Percentiles rank a stretch among this genome's conserved stretches.
Conservation (phyloP, 1,284 basidiomycete genomes). For the Ceratobasidium sp. region DNA sequence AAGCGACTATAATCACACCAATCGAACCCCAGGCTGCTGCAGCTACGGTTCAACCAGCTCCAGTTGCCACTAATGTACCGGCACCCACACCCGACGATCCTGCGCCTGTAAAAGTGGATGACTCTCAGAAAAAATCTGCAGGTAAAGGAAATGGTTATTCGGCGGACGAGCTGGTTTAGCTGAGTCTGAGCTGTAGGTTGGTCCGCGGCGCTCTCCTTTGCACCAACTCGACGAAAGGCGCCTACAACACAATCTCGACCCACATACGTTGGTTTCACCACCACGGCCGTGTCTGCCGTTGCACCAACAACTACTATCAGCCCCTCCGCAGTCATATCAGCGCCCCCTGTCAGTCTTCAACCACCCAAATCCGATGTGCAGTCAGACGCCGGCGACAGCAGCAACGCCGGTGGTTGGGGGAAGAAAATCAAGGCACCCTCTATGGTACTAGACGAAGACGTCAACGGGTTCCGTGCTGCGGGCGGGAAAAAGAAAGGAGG, state of each 20-base stretch:
- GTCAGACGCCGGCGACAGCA: conserved; percentile 44
- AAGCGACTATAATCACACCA: conserved; percentile 48
- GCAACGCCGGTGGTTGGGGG: conserved; percentile 63
- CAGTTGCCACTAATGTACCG: conserved; percentile 39
- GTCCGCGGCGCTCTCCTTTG: conserved; percentile 86
- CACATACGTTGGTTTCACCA: conserved; percentile 62
- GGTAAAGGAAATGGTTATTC: neutral
- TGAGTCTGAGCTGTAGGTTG: conserved; percentile 60
- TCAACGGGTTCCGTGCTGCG: conserved; percentile 69
- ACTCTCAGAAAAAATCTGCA: conserved; percentile 37
- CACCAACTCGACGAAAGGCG: conserved; percentile 63
- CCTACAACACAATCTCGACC: conserved; percentile 65
- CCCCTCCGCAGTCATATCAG: conserved; percentile 73
- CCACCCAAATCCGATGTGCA: conserved; percentile 50
- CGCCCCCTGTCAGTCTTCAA: conserved; percentile 67
- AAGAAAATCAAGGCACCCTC: conserved; percentile 87
- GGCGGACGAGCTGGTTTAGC: conserved; percentile 61
- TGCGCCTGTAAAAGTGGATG: conserved; percentile 54
- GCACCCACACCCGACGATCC: conserved; percentile 59
- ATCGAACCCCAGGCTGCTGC: conserved; percentile 24
- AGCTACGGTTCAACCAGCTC: conserved; percentile 5
- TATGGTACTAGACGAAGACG: conserved; percentile 83
- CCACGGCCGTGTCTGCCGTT: conserved; percentile 54
- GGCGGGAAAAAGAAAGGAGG: conserved; percentile 56
- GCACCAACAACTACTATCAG: conserved; percentile 58